Evolutionary conservation across 2,329 filamentous ascomycete genomes (phyloP), one percentile per base, ranked within the genome.

Genomic region (Eurotiales sp.): DNA sequence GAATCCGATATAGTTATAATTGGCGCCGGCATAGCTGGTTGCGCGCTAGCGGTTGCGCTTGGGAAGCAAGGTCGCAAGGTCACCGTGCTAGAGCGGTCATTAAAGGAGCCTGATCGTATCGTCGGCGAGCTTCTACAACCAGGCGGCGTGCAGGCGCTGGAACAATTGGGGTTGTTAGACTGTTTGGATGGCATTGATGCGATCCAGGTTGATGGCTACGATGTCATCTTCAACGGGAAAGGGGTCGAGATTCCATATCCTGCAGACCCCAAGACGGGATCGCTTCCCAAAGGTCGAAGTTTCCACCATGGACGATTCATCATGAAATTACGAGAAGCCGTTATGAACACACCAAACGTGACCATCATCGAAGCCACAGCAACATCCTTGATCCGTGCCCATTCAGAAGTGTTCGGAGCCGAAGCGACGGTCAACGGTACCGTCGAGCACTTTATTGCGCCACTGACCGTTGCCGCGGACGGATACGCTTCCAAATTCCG

Each of bases 301-400:
- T 99, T 99, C 69, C 93, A 99, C 75, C 93, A 99, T 72, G 93
- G 93, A 42, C 83, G 90, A 60, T 96, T 99, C 72, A 90, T 99
- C 62, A 83, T 80, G 71, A 85, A 88, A 65, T 75, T 99, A 58
- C 83, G 93, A 54, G 79, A 80, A 60, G 86, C 88, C 22, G 93
- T 90, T 52, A 73, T 83, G 64, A 77, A 72, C 15, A 85, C 91
- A 64, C 78, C 85, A 56, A 96, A 96, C 66, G 90, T 99, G 61
- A 91, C 87, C 19, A 82, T 97, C 25, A 80, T 97, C 59, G 93
- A 99, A 75, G 93, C 90, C 11, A 92, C 91, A 59, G 93, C 87
- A 17, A 85, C 83, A 39, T 83, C 83, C 46, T 80, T 91, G 5
- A 81, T 99, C 51, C 84, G 81, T 51, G 86, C 86, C 63, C 79